Evolutionary conservation across 148 eudicot genomes (phyloP).

Genomic region (Tetragonia tetragonoides): DNA sequence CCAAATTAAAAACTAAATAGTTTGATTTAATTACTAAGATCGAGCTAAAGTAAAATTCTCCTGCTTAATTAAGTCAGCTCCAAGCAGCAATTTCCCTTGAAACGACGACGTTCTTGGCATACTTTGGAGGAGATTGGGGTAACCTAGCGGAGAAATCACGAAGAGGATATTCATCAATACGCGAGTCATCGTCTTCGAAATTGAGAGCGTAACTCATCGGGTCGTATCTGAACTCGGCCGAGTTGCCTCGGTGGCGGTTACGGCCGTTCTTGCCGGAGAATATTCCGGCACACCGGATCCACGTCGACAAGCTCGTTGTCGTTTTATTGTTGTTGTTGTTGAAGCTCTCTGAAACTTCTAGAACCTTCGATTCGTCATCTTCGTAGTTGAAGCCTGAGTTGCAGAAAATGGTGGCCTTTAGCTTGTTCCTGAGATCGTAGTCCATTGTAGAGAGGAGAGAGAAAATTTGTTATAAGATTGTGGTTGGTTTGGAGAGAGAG

Average conservation of each 20-base stretch:
- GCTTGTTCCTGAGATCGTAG: slow-evolving; percentile 25
- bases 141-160: slow-evolving; percentile 36
- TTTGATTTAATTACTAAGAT: no score
- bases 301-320: slow-evolving; percentile 2
- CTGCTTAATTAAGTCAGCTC: slow-evolving; percentile 13
- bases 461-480: no score
- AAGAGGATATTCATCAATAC: slow-evolving; percentile 28
- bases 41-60: no score
- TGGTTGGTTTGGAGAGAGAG: not conserved
- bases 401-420: slow-evolving; percentile 29
- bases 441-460: slow-evolving; percentile 20
- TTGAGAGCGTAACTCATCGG: slow-evolving; percentile 65
- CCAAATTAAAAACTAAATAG: not conserved
- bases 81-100: slow-evolving; percentile 19
- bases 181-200: slow-evolving; percentile 44
- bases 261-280: slow-evolving; percentile 30
- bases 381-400: slow-evolving; percentile 21
- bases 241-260: slow-evolving; percentile 29
- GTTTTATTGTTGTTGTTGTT: no score
- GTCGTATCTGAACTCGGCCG: slow-evolving; percentile 54
- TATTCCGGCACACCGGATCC: slow-evolving; percentile 30
- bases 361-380: not conserved
- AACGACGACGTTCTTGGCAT: slow-evolving; percentile 19
- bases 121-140: slow-evolving; percentile 26
- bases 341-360: slow-evolving; percentile 8